Conservation (phyloP, 1,284 basidiomycete species). For the Blastosporella zonata region DNA sequence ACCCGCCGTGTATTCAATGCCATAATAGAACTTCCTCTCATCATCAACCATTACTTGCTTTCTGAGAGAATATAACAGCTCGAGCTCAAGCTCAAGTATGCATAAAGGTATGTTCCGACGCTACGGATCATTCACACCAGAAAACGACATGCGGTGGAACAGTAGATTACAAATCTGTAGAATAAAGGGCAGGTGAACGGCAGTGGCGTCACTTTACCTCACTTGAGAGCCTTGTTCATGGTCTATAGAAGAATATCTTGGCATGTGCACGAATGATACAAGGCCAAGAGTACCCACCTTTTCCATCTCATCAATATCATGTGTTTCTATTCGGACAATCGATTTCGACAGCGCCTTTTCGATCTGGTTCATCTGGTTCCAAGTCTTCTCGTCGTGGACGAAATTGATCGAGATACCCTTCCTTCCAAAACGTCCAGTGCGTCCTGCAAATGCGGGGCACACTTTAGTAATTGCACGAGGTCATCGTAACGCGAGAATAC, state of each 20-base stretch:
- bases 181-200: background rate
- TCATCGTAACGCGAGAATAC: constrained; percentile 21
- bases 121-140: no score
- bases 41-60: background rate
- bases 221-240: constrained; percentile 78
- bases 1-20: constrained; percentile 10
- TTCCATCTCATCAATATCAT: constrained; percentile 89
- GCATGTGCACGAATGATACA: background rate
- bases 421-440: constrained; percentile 93
- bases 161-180: background rate
- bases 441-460: constrained; percentile 49
- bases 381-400: constrained; percentile 84
- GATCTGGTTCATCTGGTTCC: constrained; percentile 83
- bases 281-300: constrained; percentile 46
- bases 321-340: constrained; percentile 80
- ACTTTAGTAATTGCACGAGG: background rate
- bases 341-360: constrained; percentile 72
- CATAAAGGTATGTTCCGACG: no score
- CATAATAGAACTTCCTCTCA: constrained; percentile 18
- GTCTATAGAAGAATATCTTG: constrained; percentile 38
- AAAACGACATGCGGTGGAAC: background rate
- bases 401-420: constrained; percentile 97
- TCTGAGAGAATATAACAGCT: background rate
- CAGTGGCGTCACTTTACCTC: constrained; percentile 14
- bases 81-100: no score